These are phyloP conservation scores for Venturia aucupariae DNA, from an alignment of 2,329 filamentous ascomycete species.

Conservation along the genomic window DNA sequence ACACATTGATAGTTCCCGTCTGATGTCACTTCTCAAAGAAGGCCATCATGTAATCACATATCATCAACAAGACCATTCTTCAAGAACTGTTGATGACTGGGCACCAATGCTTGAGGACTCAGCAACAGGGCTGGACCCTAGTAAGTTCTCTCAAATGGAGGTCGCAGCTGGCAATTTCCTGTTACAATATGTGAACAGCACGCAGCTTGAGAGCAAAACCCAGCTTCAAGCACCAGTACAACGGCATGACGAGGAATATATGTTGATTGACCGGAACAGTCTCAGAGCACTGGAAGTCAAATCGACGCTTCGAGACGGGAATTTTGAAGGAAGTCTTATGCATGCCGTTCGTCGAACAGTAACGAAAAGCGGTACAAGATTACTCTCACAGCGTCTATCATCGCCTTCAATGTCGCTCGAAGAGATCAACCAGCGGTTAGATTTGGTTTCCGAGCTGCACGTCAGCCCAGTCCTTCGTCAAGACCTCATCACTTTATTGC, in stretches of 20 bases:
- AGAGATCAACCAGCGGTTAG: constrained; percentile 68
- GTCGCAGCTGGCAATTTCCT: constrained; percentile 67
- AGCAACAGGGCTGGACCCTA: constrained; percentile 44
- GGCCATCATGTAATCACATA: constrained; percentile 72
- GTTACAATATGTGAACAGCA: constrained; percentile 70
- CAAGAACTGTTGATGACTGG: constrained; percentile 56
- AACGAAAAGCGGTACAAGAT: constrained; percentile 79
- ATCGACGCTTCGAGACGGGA: constrained; percentile 71
- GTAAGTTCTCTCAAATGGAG: constrained; percentile 58
- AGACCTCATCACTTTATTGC: constrained; percentile 56
- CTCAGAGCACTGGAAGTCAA: constrained; percentile 83
- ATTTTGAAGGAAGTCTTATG: constrained; percentile 72
- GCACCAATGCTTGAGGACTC: constrained; percentile 65
- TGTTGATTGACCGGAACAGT: constrained; percentile 88
- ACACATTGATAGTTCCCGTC: constrained; percentile 45
- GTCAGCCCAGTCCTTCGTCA: constrained; percentile 59
- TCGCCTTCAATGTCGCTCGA: constrained; percentile 81
- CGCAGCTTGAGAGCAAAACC: constrained; percentile 68
- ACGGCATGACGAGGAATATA: constrained; percentile 63
- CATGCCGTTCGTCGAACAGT: constrained; percentile 85
- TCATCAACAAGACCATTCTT: constrained; percentile 39
- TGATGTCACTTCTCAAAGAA: constrained; percentile 62
- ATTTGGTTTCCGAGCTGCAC: constrained; percentile 71
- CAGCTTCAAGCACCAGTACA: constrained; percentile 76
- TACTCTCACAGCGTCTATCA: constrained; percentile 72